phyloP scores from a whole-genome alignment of 257 asterid species.

The Penstemon barbatus region DNA sequence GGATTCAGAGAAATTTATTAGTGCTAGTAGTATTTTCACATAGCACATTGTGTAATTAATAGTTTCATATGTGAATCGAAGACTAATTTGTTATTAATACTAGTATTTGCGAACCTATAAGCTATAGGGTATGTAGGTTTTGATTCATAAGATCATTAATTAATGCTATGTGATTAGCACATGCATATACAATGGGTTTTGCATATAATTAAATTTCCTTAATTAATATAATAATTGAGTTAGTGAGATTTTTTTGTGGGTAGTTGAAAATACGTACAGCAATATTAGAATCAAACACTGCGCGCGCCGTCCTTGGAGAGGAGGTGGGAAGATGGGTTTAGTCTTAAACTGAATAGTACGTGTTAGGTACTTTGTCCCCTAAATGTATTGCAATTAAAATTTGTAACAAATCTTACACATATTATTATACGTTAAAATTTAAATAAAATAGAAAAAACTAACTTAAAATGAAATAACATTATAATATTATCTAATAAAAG shows the following conservation, averaged over 20 bases:
- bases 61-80: too few relatives aligned
- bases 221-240: constrained; percentile 12
- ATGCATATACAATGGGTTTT: constrained; percentile 19
- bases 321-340: constrained; percentile 31
- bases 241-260: neutral
- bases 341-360: constrained; percentile 13
- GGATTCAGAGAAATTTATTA: constrained; percentile 28
- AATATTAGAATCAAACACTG: constrained; percentile 31
- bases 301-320: constrained; percentile 26
- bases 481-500: too few relatives aligned
- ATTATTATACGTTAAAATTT: neutral
- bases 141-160: too few relatives aligned
- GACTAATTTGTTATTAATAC: too few relatives aligned
- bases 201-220: neutral
- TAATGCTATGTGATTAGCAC: constrained; percentile 18
- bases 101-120: too few relatives aligned
- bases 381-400: neutral
- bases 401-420: constrained; percentile 4
- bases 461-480: too few relatives aligned
- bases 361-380: constrained; percentile 4
- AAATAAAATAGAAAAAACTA: too few relatives aligned
- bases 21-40: neutral
- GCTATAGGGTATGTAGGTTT: too few relatives aligned
- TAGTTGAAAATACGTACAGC: constrained; percentile 23
- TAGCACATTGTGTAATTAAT: too few relatives aligned